These are phyloP conservation scores for Pseudonitzschia multiseries DNA, from an alignment of 108 stramenopile species.

Conservation along the genomic window DNA sequence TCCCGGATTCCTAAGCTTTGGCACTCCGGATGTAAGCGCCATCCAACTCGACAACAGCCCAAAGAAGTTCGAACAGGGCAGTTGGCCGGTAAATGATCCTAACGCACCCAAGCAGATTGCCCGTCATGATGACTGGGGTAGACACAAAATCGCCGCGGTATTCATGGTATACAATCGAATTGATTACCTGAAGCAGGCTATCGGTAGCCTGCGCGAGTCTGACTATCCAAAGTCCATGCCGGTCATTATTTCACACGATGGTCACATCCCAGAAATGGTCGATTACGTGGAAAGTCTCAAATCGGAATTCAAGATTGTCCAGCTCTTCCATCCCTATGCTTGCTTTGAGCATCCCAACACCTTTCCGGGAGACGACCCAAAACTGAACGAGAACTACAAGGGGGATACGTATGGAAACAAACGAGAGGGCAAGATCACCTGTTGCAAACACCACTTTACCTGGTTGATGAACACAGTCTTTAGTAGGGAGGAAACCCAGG, in stretches of 20 bases:
- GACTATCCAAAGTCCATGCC: slow-evolving; percentile 47
- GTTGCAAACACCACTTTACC: slow-evolving; percentile 67
- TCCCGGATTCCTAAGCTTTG: not conserved
- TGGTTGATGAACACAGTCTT: slow-evolving; percentile 58
- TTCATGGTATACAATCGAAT: slow-evolving; percentile 61
- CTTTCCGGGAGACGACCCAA: slow-evolving; percentile 53
- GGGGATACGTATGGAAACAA: slow-evolving; percentile 55
- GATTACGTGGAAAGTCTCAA: slow-evolving; percentile 45
- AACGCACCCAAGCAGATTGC: not conserved
- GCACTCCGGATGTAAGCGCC: not conserved
- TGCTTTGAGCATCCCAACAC: slow-evolving; percentile 55
- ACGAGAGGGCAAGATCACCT: slow-evolving; percentile 40
- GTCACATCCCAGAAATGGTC: slow-evolving; percentile 42
- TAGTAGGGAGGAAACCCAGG: slow-evolving; percentile 10
- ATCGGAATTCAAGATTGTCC: slow-evolving; percentile 44
- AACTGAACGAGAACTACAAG: slow-evolving; percentile 36
- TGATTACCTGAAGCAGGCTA: slow-evolving; percentile 47
- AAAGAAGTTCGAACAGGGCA: not conserved
- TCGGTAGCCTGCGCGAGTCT: slow-evolving; percentile 46
- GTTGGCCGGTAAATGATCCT: not conserved
- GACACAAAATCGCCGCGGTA: slow-evolving; percentile 40
- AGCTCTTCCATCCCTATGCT: slow-evolving; percentile 54
- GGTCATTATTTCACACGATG: slow-evolving; percentile 61
- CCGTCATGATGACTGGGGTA: not conserved
- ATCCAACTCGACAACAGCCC: slow-evolving; percentile 5